Percentiles rank a stretch among this genome's conserved stretches.
phyloP scores from a whole-genome alignment of 2,329 filamentous ascomycete genomes.

The Huntiella bhutanensis region DNA sequence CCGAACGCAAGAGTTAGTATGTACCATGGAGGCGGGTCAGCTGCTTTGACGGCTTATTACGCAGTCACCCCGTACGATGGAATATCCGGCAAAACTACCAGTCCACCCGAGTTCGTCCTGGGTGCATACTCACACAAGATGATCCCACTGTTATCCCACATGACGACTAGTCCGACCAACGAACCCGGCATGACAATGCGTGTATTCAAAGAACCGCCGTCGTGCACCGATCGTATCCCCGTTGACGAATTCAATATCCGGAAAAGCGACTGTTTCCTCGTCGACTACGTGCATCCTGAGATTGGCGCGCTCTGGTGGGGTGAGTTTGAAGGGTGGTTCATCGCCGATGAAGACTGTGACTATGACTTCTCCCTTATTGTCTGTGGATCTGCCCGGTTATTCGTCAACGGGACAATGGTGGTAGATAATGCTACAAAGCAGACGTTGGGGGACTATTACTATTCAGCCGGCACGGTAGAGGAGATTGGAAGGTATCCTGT shows the following conservation, averaged over 20 bases:
- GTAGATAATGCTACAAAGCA: constrained; percentile 50
- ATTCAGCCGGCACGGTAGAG: constrained; percentile 44
- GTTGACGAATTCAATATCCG: constrained; percentile 31
- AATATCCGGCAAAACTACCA: constrained; percentile 35
- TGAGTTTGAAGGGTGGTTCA: constrained; percentile 40
- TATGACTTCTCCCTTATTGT: constrained; percentile 51
- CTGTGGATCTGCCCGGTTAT: constrained; percentile 45
- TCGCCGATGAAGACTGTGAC: constrained; percentile 37
- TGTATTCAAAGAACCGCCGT: constrained; percentile 40
- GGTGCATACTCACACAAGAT: constrained; percentile 47
- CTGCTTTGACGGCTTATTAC: constrained; percentile 40
- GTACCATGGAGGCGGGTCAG: constrained; percentile 47
- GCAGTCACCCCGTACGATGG: constrained; percentile 56
- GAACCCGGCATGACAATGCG: constrained; percentile 41
- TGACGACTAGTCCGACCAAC: constrained; percentile 32
- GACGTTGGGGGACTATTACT: constrained; percentile 41
- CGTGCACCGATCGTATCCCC: constrained; percentile 24
- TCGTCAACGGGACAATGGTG: constrained; percentile 40
- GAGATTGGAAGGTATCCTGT: constrained; percentile 39
- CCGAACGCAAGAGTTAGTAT: constrained; percentile 37
- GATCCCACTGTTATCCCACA: constrained; percentile 36
- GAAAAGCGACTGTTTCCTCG: constrained; percentile 30
- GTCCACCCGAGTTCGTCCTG: constrained; percentile 31
- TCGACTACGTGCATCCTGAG: constrained; percentile 33
- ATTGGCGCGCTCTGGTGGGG: constrained; percentile 38